phyloP scores from a whole-genome alignment of 1,284 basidiomycete species.

The Leccinum solheimii region DNA sequence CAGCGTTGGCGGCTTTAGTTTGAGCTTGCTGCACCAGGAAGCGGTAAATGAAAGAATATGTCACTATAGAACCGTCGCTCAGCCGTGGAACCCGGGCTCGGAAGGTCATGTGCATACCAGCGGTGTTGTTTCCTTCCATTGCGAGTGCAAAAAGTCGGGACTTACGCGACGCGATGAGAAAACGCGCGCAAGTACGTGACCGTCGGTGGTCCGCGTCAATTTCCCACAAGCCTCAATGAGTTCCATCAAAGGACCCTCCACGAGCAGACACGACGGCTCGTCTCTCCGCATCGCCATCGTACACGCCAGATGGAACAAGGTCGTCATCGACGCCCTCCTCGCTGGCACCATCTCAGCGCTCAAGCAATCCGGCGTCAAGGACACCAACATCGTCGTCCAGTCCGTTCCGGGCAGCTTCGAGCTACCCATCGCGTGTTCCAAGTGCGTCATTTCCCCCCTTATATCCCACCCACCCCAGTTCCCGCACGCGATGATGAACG shows the following conservation, averaged over 20 bases:
- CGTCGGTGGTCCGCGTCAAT: neutral
- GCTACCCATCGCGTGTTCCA: constrained; percentile 83
- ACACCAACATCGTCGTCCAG: constrained; percentile 88
- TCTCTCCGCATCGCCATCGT: constrained; percentile 84
- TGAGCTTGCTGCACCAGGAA: constrained; percentile 67
- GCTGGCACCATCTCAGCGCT: constrained; percentile 76
- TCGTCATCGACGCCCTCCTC: constrained; percentile 83
- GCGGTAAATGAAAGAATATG: constrained; percentile 71
- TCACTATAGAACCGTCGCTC: constrained; percentile 44
- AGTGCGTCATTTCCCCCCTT: constrained; percentile 46
- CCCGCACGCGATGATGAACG: neutral
- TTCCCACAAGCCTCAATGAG: constrained; percentile 43
- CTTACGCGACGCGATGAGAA: neutral
- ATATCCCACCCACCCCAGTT: neutral
- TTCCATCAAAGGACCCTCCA: constrained; percentile 76
- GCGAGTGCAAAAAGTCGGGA: neutral
- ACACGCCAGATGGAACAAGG: constrained; percentile 91
- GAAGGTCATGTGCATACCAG: constrained; percentile 38
- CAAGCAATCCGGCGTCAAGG: constrained; percentile 83
- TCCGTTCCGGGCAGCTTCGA: constrained; percentile 94
- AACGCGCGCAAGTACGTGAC: neutral
- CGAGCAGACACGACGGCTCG: constrained; percentile 73
- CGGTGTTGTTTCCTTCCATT: constrained; percentile 49
- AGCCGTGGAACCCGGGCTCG: constrained; percentile 6
- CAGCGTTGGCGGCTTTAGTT: constrained; percentile 60